A percentile compares a stretch with the other conserved stretches of the same genome.
phyloP scores from a whole-genome alignment of 805 yeast genomes.

The Yarrowia osloensis region DNA sequence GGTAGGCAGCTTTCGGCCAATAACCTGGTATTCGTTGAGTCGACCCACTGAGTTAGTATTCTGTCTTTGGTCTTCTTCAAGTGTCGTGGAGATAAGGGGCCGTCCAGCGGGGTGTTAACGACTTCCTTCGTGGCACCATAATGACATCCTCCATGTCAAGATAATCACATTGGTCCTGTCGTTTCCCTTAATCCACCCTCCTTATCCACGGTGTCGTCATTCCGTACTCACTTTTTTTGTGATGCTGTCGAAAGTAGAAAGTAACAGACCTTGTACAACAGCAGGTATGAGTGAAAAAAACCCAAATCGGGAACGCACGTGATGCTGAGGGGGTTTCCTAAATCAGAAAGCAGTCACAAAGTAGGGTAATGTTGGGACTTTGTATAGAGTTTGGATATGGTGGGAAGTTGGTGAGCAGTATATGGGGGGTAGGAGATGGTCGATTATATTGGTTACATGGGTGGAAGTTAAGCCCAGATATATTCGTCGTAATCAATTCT shows the following conservation, averaged over 20 bases:
- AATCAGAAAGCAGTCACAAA: slow-evolving; percentile 30
- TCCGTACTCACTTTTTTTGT: slow-evolving; percentile 29
- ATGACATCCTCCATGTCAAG: neutral
- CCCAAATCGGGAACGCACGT: slow-evolving; percentile 28
- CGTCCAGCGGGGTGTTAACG: too few relatives aligned
- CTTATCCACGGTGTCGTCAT: neutral
- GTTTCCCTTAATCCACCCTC: neutral
- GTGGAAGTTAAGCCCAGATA: too few relatives aligned
- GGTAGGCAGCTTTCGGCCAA: slow-evolving; percentile 99
- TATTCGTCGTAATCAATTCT: too few relatives aligned
- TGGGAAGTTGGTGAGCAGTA: neutral
- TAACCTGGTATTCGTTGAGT: slow-evolving; percentile 98
- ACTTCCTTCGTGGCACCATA: neutral
- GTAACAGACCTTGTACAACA: slow-evolving; percentile 26
- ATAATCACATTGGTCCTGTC: neutral
- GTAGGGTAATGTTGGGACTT: slow-evolving; percentile 29
- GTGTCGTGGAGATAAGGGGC: too few relatives aligned
- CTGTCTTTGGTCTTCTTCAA: neutral
- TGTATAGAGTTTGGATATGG: neutral
- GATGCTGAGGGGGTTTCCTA: slow-evolving; percentile 29
- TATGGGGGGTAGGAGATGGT: too few relatives aligned
- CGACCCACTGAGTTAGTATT: slow-evolving; percentile 67
- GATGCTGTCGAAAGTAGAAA: slow-evolving; percentile 31
- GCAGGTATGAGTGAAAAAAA: slow-evolving; percentile 29
- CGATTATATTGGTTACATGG: too few relatives aligned